Conservation (phyloP, 331 rosid species). For the Saraca asoca region DNA sequence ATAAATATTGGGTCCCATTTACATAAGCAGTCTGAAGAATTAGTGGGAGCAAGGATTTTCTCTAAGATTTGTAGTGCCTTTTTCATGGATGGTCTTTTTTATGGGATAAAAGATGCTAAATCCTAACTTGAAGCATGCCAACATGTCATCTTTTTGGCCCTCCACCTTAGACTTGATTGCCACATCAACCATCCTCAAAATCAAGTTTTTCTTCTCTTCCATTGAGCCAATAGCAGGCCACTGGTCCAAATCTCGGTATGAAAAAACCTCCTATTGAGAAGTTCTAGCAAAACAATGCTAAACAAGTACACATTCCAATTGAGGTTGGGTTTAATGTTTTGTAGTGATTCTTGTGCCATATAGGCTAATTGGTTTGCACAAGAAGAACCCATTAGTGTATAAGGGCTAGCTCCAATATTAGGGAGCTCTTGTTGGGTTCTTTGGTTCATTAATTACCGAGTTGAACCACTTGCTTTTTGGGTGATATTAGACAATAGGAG, state of each 20-base stretch:
- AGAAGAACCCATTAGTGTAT: conserved; percentile 16
- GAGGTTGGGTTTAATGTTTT: conserved; percentile 56
- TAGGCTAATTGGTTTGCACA: conserved; percentile 41
- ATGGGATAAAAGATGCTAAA: conserved; percentile 58
- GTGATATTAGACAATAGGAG: conserved; percentile 43
- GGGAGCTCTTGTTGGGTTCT: conserved; percentile 39
- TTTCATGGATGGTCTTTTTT: conserved; percentile 85
- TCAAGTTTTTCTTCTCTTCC: conserved; percentile 60
- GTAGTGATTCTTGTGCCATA: conserved; percentile 77
- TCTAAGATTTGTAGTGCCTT: conserved; percentile 73
- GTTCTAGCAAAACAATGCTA: conserved; percentile 74
- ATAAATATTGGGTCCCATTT: conserved; percentile 34
- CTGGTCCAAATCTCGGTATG: conserved; percentile 62
- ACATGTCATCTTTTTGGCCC: conserved; percentile 53
- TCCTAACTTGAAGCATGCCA: conserved; percentile 68
- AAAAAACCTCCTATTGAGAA: conserved; percentile 60
- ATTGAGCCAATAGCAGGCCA: conserved; percentile 45
- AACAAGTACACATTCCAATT: conserved; percentile 90
- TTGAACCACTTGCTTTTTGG: conserved; percentile 48
- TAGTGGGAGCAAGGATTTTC: conserved; percentile 28
- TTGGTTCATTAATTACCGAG: conserved; percentile 49
- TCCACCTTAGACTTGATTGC: conserved; percentile 54
- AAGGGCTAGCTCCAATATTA: conserved; percentile 43
- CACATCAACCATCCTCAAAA: conserved; percentile 58
- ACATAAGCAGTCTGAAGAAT: conserved; percentile 32